These are phyloP conservation scores for Coprinellus micaceus DNA, from an alignment of 768 basidiomycete genomes.

Conservation along the genomic window DNA sequence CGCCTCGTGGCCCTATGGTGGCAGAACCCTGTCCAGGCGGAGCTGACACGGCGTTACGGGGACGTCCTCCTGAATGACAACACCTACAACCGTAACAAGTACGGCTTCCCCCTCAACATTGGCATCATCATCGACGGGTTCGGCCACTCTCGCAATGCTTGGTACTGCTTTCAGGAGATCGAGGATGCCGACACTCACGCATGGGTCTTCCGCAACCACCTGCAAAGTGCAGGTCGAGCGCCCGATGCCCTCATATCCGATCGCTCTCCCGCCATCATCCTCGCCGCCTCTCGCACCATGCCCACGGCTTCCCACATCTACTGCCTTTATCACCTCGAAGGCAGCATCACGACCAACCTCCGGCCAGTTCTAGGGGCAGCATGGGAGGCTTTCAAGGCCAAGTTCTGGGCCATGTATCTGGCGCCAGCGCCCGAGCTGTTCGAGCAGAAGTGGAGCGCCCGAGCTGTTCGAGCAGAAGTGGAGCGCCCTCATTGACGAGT, in stretches of 20 bases:
- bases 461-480: conserved; percentile 21
- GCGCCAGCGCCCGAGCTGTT: conserved; percentile 26
- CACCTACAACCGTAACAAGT: conserved; percentile 20
- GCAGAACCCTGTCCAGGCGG: conserved; percentile 17
- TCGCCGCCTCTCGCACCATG: conserved; percentile 1
- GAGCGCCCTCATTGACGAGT: conserved; percentile 20
- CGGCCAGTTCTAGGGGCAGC: conserved; percentile 13
- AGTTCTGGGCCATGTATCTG: conserved; percentile 26
- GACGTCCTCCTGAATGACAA: conserved; percentile 23
- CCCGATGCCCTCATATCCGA: conserved; percentile 14
- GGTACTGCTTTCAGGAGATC: conserved; percentile 21
- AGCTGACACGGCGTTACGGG: conserved; percentile 7
- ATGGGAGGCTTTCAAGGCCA: conserved; percentile 19
- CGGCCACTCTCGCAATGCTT: conserved; percentile 17
- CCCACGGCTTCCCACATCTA: conserved; percentile 9
- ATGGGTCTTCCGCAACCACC: conserved; percentile 20
- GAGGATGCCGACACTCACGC: conserved; percentile 12
- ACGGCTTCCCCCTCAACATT: conserved; percentile 19
- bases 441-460: conserved; percentile 23
- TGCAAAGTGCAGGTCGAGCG: conserved; percentile 3
- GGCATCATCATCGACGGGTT: conserved; percentile 19
- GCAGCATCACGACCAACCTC: conserved; percentile 22
- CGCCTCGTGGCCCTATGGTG: conserved; percentile 15
- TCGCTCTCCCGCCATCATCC: conserved; percentile 10
- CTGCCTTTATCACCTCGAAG: conserved; percentile 27